A percentile compares a stretch with the other conserved stretches of the same genome.
phyloP scores from a whole-genome alignment of 2,329 filamentous ascomycete species.

The Sporothrix schenckii region DNA sequence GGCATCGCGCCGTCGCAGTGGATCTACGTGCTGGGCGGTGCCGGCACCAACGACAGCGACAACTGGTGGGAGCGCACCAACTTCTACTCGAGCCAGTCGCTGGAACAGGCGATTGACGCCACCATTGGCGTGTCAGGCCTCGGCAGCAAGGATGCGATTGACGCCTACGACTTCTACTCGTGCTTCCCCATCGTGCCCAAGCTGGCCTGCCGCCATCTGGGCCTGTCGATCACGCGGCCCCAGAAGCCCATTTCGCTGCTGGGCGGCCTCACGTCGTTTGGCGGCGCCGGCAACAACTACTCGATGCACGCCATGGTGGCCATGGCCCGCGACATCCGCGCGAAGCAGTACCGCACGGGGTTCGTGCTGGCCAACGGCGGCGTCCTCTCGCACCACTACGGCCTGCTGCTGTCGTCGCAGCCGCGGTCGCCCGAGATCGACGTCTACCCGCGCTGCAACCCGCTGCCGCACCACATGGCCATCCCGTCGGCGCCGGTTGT shows the following conservation, averaged over 20 bases:
- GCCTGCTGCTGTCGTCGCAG: constrained; percentile 11
- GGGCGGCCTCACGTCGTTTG: constrained; percentile 32
- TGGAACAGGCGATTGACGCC: constrained; percentile 29
- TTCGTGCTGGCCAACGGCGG: constrained; percentile 32
- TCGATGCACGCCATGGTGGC: constrained; percentile 33
- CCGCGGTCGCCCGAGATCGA: background rate
- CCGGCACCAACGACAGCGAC: constrained; percentile 30
- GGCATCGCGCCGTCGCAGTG: constrained; percentile 28
- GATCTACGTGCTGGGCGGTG: constrained; percentile 30
- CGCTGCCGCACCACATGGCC: constrained; percentile 22
- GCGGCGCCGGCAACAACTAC: constrained; percentile 35
- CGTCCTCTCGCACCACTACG: constrained; percentile 32
- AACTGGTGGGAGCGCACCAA: constrained; percentile 31
- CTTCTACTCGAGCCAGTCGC: constrained; percentile 29
- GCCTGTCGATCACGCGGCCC: constrained; percentile 15
- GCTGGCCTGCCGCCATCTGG: constrained; percentile 31
- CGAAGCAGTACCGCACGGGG: constrained; percentile 15
- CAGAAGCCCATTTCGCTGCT: constrained; percentile 31
- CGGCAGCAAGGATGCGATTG: constrained; percentile 7
- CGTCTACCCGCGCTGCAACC: constrained; percentile 29
- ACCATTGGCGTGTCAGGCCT: constrained; percentile 28
- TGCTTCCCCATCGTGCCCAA: constrained; percentile 34
- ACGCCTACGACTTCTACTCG: constrained; percentile 32
- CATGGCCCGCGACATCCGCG: constrained; percentile 29
- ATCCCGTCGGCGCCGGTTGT: background rate